Base-by-base conservation (phyloP, 768 basidiomycete genomes). In the Leccinum uliginosum region DNA sequence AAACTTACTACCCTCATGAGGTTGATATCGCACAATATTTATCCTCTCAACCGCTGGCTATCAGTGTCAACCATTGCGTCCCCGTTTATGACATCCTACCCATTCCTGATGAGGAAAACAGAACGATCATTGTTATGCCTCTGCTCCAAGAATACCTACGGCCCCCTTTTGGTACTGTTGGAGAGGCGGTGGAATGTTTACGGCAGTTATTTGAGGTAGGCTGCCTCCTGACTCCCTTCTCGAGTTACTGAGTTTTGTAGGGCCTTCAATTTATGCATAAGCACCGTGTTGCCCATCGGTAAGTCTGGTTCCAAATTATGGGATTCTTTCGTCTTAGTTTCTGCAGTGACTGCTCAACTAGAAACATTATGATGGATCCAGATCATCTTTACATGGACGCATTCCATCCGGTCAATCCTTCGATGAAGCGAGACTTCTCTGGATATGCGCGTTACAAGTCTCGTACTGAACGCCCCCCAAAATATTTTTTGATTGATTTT, bases 71-170 rank as follows among this genome's bases (percentile, higher is more conserved):
- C 27, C 73, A 76, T 50, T 76, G 74, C 12, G 64, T 74, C 2
- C 74, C 70, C 0, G 38, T 75, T 6, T 58, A 67, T 14, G 71
- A 73, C 9, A 21, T 59, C 0, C 14, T 74, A 1, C 8, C 43
- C 15, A 45, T 70, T 40, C 51, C 49, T 15, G 55, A 56, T 0
- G 53, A 63, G 0, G 50, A 54, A 1, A 38, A 67, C 15, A 19
- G 45, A 1, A 15, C 1, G 10, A 65, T 70, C 2, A 49, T 75
- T 2, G 65, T 73, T 2, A 77, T 76, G 71, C 78, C 77, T 0
- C 53, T 74, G 2, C 66, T 78, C 15, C 67, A 69, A 47, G 24
- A n/a, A 0, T 70, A 63, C 30, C n/a, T 55, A 15, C 43, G 32
- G 2, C 68, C 68, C 7, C 46, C 46, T 0, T 47, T 47, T 0